A percentile compares a stretch with the other conserved stretches of the same genome.
Evolutionary conservation across 2,329 filamentous ascomycete species (phyloP).

Genomic region (Thielaviopsis euricoi): DNA sequence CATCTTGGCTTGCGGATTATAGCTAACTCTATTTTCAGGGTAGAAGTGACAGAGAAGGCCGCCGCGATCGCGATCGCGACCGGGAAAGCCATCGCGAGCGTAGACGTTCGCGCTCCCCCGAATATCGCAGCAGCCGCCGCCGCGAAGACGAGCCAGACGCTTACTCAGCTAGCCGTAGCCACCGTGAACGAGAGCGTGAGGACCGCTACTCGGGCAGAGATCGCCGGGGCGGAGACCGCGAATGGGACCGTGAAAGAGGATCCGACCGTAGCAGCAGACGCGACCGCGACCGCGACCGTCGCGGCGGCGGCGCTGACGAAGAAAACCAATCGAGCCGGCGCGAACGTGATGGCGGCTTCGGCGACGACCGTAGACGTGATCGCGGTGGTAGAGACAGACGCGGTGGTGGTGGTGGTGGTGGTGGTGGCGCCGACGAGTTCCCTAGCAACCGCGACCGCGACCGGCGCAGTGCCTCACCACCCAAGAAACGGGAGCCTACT

Average conservation of each 20-base stretch:
- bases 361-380: conserved; percentile 23
- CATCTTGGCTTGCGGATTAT: not conserved
- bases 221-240: conserved; percentile 46
- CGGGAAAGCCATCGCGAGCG: conserved; percentile 36
- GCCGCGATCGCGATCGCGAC: conserved; percentile 21
- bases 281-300: conserved; percentile 21
- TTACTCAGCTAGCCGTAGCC: conserved; percentile 85
- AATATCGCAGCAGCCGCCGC: conserved; percentile 49
- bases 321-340: conserved; percentile 36
- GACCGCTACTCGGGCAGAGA: conserved; percentile 68
- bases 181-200: conserved; percentile 84
- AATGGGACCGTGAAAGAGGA: conserved; percentile 57
- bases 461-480: conserved; percentile 58
- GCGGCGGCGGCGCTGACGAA: conserved; percentile 48
- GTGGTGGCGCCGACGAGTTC: conserved; percentile 23
- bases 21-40: conserved; percentile 9
- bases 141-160: conserved; percentile 68
- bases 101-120: conserved; percentile 75
- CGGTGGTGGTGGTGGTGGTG: conserved; percentile 19
- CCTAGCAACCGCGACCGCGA: conserved; percentile 28
- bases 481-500: conserved; percentile 86
- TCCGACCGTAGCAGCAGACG: conserved; percentile 20
- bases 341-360: conserved; percentile 36
- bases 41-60: conserved; percentile 21
- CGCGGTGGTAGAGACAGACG: conserved; percentile 24